A percentile compares a stretch with the other conserved stretches of the same genome.
Conservation (phyloP, 768 basidiomycete genomes). For the Pulveroboletus sp. region DNA sequence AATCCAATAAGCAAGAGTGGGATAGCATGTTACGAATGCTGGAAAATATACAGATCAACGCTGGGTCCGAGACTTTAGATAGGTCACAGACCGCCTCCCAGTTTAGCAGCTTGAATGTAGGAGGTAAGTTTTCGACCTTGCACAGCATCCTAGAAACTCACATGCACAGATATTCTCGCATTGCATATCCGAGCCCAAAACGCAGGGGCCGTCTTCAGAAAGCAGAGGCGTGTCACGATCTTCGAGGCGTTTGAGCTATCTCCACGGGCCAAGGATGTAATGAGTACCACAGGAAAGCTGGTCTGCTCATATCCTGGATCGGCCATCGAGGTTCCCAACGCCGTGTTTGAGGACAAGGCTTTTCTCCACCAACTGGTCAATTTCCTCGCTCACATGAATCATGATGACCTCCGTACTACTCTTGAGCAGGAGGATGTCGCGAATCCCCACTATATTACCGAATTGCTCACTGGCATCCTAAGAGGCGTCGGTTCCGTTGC, state of each 20-base stretch:
- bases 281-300: conserved; percentile 39
- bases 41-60: conserved; percentile 5
- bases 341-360: conserved; percentile 22
- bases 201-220: conserved; percentile 41
- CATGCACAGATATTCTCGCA: conserved; percentile 33
- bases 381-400: conserved; percentile 37
- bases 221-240: conserved; percentile 6
- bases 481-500: conserved; percentile 29
- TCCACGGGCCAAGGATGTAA: conserved; percentile 32
- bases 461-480: conserved; percentile 45
- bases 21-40: conserved; percentile 26
- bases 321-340: conserved; percentile 35
- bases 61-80: conserved; percentile 2
- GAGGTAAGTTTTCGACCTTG: conserved; percentile 13
- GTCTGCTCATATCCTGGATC: conserved; percentile 44
- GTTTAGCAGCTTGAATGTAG: conserved; percentile 17
- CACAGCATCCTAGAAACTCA: background rate
- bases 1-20: background rate
- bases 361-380: conserved; percentile 36
- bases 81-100: background rate
- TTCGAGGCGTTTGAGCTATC: conserved; percentile 40
- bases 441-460: conserved; percentile 44
- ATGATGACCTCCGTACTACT: conserved; percentile 22
- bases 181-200: conserved; percentile 46
- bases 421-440: conserved; percentile 23